A percentile compares a stretch with the other conserved stretches of the same genome.
These are phyloP conservation scores for Neostapfia colusana DNA, from an alignment of 176 grass and related monocot genomes.

Conservation along the genomic window DNA sequence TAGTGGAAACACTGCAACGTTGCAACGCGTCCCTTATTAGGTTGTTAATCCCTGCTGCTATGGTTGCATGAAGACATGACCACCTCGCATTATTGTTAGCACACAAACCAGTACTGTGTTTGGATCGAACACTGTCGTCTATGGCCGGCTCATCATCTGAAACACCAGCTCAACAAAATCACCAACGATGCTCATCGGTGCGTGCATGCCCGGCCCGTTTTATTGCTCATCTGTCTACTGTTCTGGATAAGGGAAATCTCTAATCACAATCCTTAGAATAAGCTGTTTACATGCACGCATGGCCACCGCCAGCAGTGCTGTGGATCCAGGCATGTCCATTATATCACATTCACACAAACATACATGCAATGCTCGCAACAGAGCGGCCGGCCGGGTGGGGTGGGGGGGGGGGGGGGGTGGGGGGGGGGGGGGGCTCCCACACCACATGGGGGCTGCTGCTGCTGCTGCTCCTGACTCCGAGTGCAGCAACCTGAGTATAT, in stretches of 20 bases:
- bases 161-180: conserved; percentile 1
- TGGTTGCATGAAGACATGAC: neutral
- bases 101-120: neutral
- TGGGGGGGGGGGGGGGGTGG: too few species aligned
- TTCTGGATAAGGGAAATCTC: neutral
- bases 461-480: neutral
- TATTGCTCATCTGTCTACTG: neutral
- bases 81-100: conserved; percentile 15
- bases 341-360: neutral
- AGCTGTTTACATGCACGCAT: conserved; percentile 14
- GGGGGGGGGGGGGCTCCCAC: too few species aligned
- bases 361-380: conserved; percentile 16
- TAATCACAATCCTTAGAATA: conserved; percentile 10
- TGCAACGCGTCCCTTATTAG: too few species aligned
- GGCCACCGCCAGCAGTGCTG: conserved; percentile 1
- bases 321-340: conserved; percentile 2
- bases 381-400: too few species aligned
- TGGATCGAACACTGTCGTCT: neutral
- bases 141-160: neutral
- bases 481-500: conserved; percentile 26
- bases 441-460: too few species aligned
- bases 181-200: conserved; percentile 17
- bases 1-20: neutral
- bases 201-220: neutral
- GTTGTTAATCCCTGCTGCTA: conserved; percentile 13